A percentile compares a stretch with the other conserved stretches of the same genome.
Conservation (phyloP, 768 basidiomycete species). For the Boletus vinaceobasis region DNA sequence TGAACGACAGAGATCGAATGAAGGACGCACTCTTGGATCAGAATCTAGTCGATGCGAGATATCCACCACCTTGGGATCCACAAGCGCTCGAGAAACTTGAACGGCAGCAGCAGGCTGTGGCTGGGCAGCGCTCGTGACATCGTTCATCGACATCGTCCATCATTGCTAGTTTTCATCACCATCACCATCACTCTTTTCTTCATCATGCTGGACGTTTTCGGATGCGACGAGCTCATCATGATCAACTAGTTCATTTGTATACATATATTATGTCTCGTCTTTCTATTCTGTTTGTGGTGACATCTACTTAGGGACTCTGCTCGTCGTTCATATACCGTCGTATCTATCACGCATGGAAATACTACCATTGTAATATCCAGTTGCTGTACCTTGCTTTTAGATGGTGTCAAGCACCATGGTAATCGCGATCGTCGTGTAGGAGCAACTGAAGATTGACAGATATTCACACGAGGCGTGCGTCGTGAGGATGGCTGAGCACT, state of each 20-base stretch:
- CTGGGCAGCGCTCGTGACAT: conserved; percentile 9
- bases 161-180: background rate
- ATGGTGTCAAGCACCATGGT: background rate
- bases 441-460: too few species aligned
- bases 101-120: conserved; percentile 23
- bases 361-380: conserved; percentile 19
- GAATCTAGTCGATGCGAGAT: conserved; percentile 70
- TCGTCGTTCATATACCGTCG: conserved; percentile 12
- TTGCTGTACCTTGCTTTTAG: conserved; percentile 19
- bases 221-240: background rate
- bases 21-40: conserved; percentile 76
- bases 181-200: background rate
- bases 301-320: conserved; percentile 8
- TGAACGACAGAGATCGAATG: conserved; percentile 69
- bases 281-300: background rate
- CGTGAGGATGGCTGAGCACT: too few species aligned
- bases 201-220: background rate
- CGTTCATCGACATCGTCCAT: background rate
- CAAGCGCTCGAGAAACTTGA: conserved; percentile 35
- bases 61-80: conserved; percentile 70
- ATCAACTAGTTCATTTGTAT: background rate
- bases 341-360: conserved; percentile 3
- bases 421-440: background rate
- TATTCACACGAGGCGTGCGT: too few species aligned
- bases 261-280: background rate